Evolutionary conservation across 2,329 filamentous ascomycete genomes (phyloP).

Genomic region (Alternaria viburni): DNA sequence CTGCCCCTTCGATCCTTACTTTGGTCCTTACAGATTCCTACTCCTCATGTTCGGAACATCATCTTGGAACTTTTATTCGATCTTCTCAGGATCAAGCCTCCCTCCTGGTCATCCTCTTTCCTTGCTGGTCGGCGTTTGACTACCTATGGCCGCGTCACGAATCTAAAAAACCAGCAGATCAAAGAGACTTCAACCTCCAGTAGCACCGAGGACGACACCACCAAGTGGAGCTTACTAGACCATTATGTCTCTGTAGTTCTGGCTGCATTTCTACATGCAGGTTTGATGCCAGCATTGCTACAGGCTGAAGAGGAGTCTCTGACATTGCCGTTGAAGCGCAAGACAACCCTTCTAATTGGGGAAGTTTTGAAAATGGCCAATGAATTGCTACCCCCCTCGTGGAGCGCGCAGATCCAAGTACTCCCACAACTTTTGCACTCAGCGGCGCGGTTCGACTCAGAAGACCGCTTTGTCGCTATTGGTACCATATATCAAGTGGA

Average conservation of each 20-base stretch:
- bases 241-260: conserved; percentile 92
- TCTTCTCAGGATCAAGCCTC: conserved; percentile 85
- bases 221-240: conserved; percentile 78
- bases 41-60: conserved; percentile 69
- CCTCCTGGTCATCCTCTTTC: conserved; percentile 94
- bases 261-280: conserved; percentile 82
- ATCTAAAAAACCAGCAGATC: conserved; percentile 69
- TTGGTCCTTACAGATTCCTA: conserved; percentile 67
- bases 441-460: conserved; percentile 73
- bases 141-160: conserved; percentile 93
- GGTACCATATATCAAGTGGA: conserved; percentile 97
- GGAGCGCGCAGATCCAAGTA: conserved; percentile 85
- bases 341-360: conserved; percentile 87
- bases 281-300: conserved; percentile 62
- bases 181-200: conserved; percentile 65
- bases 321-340: conserved; percentile 76
- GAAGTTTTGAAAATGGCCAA: conserved; percentile 91
- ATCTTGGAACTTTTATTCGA: conserved; percentile 88
- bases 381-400: conserved; percentile 78
- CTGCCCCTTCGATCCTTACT: conserved; percentile 81
- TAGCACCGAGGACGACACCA: conserved; percentile 70
- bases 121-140: conserved; percentile 90
- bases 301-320: conserved; percentile 72
- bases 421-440: conserved; percentile 83
- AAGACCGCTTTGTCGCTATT: conserved; percentile 79